These are phyloP conservation scores for Ophiostoma angusticollis DNA, from an alignment of 2,329 filamentous ascomycete species.

Conservation along the genomic window DNA sequence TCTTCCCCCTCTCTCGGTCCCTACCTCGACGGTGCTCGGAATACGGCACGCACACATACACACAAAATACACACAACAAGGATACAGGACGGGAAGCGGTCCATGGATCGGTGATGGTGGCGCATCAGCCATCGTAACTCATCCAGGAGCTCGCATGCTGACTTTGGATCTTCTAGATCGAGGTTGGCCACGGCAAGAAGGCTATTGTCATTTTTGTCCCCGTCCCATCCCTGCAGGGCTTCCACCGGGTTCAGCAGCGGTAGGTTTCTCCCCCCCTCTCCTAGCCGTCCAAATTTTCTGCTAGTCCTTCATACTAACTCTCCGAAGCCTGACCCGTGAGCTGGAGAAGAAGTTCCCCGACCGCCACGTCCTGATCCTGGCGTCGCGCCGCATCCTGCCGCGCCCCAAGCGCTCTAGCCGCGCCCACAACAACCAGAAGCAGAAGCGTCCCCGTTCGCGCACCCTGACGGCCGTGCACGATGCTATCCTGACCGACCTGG, in stretches of 20 bases:
- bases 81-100: slow-evolving; percentile 65
- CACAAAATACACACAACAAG: no score
- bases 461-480: slow-evolving; percentile 99
- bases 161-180: slow-evolving; percentile 76
- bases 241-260: slow-evolving; percentile 99
- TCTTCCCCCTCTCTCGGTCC: neutral
- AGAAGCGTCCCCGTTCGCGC: slow-evolving; percentile 97
- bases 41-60: slow-evolving; percentile 7
- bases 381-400: slow-evolving; percentile 95
- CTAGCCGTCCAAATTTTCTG: neutral
- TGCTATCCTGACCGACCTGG: slow-evolving; percentile 92
- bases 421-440: slow-evolving; percentile 89
- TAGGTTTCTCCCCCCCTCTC: slow-evolving; percentile 37
- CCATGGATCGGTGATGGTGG: slow-evolving; percentile 42
- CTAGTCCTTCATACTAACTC: neutral
- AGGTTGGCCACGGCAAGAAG: slow-evolving; percentile 99
- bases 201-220: slow-evolving; percentile 99
- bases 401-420: slow-evolving; percentile 97
- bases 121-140: slow-evolving; percentile 12
- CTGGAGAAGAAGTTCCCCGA: slow-evolving; percentile 99
- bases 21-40: neutral
- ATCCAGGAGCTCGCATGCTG: slow-evolving; percentile 66
- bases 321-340: slow-evolving; percentile 83
- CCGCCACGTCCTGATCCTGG: slow-evolving; percentile 98
- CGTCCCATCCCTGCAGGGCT: slow-evolving; percentile 93